Evolutionary conservation across 495 filamentous ascomycete species (phyloP).

Genomic region (Talaromyces borbonicus): DNA sequence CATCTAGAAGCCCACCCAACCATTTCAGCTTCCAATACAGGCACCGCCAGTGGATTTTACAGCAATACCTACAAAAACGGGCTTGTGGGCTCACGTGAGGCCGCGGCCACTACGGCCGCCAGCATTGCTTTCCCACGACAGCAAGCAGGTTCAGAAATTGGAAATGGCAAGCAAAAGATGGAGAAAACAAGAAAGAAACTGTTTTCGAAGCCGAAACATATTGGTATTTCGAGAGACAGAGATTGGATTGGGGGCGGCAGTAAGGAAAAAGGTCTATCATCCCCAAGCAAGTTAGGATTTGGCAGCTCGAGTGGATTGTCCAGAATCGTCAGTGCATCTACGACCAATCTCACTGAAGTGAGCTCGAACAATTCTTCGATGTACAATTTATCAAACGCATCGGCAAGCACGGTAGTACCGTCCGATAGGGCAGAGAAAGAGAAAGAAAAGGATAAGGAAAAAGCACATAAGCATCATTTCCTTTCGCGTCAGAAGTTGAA

Average conservation of each 20-base stretch:
- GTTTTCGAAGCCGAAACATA: conserved; percentile 81
- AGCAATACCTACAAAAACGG: conserved; percentile 56
- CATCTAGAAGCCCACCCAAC: conserved; percentile 32
- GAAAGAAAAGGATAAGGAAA: conserved; percentile 53
- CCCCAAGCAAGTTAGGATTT: conserved; percentile 68
- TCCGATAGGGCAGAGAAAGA: conserved; percentile 38
- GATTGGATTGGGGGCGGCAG: conserved; percentile 30
- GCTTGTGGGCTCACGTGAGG: conserved; percentile 50
- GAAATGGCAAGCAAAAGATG: conserved; percentile 54
- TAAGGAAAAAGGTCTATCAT: conserved; percentile 64
- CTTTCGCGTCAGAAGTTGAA: conserved; percentile 88
- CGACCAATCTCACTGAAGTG: conserved; percentile 61
- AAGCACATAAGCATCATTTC: conserved; percentile 66
- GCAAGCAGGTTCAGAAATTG: conserved; percentile 37
- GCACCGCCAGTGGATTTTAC: conserved; percentile 41
- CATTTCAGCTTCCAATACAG: conserved; percentile 46
- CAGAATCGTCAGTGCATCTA: conserved; percentile 64
- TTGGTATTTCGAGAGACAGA: conserved; percentile 64
- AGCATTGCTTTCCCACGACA: conserved; percentile 75
- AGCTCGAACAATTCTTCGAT: conserved; percentile 55
- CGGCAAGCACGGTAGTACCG: conserved; percentile 63
- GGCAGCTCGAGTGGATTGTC: conserved; percentile 45
- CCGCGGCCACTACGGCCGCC: conserved; percentile 71
- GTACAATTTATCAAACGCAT: conserved; percentile 76
- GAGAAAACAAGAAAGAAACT: conserved; percentile 88